Evolutionary conservation across 805 yeast species (phyloP).

Genomic region (Starmerella potacharoeniae): DNA sequence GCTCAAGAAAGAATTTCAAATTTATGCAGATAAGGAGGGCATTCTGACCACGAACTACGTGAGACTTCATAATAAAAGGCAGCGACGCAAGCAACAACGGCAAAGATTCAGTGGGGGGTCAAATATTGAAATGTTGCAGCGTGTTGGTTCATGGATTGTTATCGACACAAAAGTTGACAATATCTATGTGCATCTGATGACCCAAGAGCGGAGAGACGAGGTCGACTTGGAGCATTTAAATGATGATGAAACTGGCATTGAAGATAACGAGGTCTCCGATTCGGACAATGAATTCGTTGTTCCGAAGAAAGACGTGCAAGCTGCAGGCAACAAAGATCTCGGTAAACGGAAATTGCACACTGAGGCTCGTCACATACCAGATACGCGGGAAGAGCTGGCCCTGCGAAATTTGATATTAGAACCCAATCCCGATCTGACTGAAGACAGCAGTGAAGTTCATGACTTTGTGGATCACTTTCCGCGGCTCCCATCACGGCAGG

Average conservation of each 20-base stretch:
- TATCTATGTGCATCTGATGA: slow-evolving; percentile 60
- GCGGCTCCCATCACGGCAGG: slow-evolving; percentile 16
- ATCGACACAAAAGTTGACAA: slow-evolving; percentile 55
- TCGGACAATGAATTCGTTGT: neutral
- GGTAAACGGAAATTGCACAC: neutral
- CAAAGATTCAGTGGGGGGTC: slow-evolving; percentile 27
- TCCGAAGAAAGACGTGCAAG: neutral
- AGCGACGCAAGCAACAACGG: slow-evolving; percentile 42
- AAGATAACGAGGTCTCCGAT: neutral
- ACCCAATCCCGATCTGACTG: slow-evolving; percentile 7
- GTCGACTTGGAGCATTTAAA: slow-evolving; percentile 55
- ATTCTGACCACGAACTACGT: slow-evolving; percentile 47
- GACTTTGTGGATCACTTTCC: slow-evolving; percentile 23
- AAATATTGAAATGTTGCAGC: slow-evolving; percentile 27
- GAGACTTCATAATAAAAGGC: slow-evolving; percentile 40
- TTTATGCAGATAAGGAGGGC: slow-evolving; percentile 57
- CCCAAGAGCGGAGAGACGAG: slow-evolving; percentile 53
- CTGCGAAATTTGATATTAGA: slow-evolving; percentile 5
- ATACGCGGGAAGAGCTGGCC: slow-evolving; percentile 15
- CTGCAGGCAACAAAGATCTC: neutral
- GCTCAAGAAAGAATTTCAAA: slow-evolving; percentile 42
- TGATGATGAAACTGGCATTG: slow-evolving; percentile 3
- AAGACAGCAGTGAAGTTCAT: slow-evolving; percentile 15
- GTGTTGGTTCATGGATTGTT: slow-evolving; percentile 67
- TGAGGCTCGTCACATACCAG: neutral